Conservation (phyloP, 2,329 filamentous ascomycete genomes). For the Colletotrichum costaricense region DNA sequence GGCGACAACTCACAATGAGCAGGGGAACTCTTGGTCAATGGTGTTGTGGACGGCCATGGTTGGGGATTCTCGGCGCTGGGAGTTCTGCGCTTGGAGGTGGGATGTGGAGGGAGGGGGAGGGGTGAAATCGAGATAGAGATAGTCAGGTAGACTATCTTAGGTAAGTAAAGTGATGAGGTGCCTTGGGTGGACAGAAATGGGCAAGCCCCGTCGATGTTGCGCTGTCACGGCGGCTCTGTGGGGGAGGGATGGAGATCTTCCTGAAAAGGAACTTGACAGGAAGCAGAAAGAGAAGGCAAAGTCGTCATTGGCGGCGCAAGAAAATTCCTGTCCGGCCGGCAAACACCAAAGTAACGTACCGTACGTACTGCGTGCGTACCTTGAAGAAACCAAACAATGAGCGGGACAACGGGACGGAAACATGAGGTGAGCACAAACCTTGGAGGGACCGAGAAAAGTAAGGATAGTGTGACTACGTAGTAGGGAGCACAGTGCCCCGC, state of each 20-base stretch:
- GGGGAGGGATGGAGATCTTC: background rate
- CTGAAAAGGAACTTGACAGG: background rate
- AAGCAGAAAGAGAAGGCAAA: background rate
- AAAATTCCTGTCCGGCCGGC: conserved; percentile 4
- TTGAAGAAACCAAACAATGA: background rate
- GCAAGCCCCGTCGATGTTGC: background rate
- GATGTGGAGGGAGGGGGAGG: background rate
- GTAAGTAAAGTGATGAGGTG: background rate
- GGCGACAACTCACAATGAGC: conserved; percentile 65
- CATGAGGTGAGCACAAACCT: background rate
- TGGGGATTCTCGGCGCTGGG: conserved; percentile 2
- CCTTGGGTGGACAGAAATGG: background rate
- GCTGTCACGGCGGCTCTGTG: background rate
- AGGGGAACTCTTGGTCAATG: conserved; percentile 66
- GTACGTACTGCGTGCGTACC: too few relatives aligned
- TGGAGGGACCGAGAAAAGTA: background rate
- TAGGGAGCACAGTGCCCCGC: conserved; percentile 4
- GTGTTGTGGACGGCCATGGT: conserved; percentile 50
- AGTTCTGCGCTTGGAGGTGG: conserved; percentile 7
- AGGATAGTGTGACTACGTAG: background rate
- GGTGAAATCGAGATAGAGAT: background rate
- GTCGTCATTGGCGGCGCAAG: conserved; percentile 26
- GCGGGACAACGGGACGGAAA: background rate
- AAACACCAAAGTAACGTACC: background rate
- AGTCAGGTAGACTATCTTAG: too few relatives aligned